Evolutionary conservation across 2,329 filamentous ascomycete genomes (phyloP).

Genomic region (Fusarium sp.): DNA sequence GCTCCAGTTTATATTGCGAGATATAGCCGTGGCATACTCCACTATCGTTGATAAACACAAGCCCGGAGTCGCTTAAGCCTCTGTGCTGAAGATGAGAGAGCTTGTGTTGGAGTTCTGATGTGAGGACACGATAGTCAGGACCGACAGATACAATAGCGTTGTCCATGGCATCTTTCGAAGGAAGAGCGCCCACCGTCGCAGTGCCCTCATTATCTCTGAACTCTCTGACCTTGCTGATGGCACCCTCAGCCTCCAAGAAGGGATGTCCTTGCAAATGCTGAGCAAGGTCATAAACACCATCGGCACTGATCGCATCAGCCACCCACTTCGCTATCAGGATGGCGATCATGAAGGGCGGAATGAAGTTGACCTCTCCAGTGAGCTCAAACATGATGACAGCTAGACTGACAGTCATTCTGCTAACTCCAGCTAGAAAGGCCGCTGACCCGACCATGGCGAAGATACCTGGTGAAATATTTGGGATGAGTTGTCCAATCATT

Average conservation of each 20-base stretch:
- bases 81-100: neutral
- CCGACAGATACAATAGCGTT: neutral
- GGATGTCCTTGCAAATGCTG: slow-evolving; percentile 28
- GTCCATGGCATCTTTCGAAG: neutral
- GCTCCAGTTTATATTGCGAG: neutral
- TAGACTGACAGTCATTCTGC: slow-evolving; percentile 32
- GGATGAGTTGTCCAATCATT: slow-evolving; percentile 12
- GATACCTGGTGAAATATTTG: slow-evolving; percentile 19
- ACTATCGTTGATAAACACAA: slow-evolving; percentile 1
- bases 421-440: slow-evolving; percentile 25
- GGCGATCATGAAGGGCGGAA: slow-evolving; percentile 21
- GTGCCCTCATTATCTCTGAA: slow-evolving; percentile 1
- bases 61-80: neutral
- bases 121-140: neutral
- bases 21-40: slow-evolving; percentile 6
- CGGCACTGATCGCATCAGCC: slow-evolving; percentile 24
- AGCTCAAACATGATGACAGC: slow-evolving; percentile 35
- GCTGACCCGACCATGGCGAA: slow-evolving; percentile 32
- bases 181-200: slow-evolving; percentile 8
- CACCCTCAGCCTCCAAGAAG: slow-evolving; percentile 20
- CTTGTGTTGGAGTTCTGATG: neutral
- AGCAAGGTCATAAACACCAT: slow-evolving; percentile 28
- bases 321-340: slow-evolving; percentile 29
- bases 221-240: neutral
- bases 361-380: slow-evolving; percentile 25